A percentile compares a stretch with the other conserved stretches of the same genome.
phyloP scores from a whole-genome alignment of 176 grass and related monocot species.

The Cenchrus fungigraminus region DNA sequence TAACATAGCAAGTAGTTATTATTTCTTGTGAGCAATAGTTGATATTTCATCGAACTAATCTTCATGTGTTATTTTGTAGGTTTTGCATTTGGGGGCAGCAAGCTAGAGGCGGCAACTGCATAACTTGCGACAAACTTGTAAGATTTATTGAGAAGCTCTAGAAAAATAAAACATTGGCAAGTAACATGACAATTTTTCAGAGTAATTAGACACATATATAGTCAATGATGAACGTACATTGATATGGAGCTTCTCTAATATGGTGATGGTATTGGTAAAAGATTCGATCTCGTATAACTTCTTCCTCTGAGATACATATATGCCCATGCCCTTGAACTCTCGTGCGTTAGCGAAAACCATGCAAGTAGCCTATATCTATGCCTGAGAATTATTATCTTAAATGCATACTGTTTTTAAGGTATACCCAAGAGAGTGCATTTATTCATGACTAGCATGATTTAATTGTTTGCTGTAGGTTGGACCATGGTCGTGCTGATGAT shows the following conservation, averaged over 20 bases:
- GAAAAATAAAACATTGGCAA: background rate
- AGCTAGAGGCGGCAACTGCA: constrained; percentile 65
- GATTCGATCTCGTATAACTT: background rate
- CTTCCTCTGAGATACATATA: constrained; percentile 8
- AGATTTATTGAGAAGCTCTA: constrained; percentile 14
- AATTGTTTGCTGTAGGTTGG: constrained; percentile 51
- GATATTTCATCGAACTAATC: constrained; percentile 11
- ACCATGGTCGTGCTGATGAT: constrained; percentile 39
- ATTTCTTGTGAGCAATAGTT: constrained; percentile 8
- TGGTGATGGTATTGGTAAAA: constrained; percentile 3
- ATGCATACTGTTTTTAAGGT: background rate
- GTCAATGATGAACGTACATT: background rate
- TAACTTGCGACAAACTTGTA: constrained; percentile 64
- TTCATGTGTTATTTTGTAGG: constrained; percentile 31
- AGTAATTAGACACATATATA: constrained; percentile 4
- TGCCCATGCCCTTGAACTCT: background rate
- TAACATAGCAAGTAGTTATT: background rate
- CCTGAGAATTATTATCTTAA: background rate
- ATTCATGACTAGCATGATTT: background rate
- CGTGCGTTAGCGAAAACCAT: background rate
- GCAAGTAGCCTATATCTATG: background rate
- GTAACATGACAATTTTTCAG: background rate
- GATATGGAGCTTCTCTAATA: background rate
- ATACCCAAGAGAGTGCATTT: background rate
- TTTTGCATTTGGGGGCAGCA: constrained; percentile 48